Evolutionary conservation across 2,329 filamentous ascomycete genomes (phyloP), one percentile per base, ranked within the genome.

Genomic region (Elsinoe necatrix): DNA sequence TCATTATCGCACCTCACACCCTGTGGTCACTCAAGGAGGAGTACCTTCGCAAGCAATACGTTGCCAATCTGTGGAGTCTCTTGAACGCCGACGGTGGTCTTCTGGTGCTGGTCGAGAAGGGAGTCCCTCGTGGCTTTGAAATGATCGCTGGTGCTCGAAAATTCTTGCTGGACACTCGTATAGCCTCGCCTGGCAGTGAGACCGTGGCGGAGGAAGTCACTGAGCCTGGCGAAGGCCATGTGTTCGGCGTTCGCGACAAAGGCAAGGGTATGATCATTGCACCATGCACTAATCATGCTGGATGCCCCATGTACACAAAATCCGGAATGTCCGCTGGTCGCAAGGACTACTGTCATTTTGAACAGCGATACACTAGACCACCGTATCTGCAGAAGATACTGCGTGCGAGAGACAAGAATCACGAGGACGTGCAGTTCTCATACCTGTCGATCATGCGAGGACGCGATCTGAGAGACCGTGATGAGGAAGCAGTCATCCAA

Each of bases 271-370:
- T 84, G 80, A 84, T 85, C 61, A 72, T 85, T 56, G 66, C 75
- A 4, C 76, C 76, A 2, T 98, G 93, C 74, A 96, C 93, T 0
- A 97, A 90, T 69, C 93, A 98, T 69, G 76, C 78, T 7, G 78
- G 80, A 57, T 98, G 93, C 63, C 93, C 93, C 0, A 95, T 98
- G 87, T 96, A 95, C 67, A 59, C 61, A 25, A 75, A 79, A 18
- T 76, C 78, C 0, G 89, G 90, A 0, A 76, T 85, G 55, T 83
- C 81, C 55, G 74, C 74, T 25, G 89, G 90, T 4, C 82, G 92
- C 56, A 91, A 90, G 64, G 91, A 97, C 67, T 93, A 86, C 67
- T 98, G 93, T 71, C 87, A 86, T 69, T 97, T 98, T 70, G 80
- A 78, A 60, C 93, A 98, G 72, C 83, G 93, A 47, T 97, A 89